A percentile compares a stretch with the other conserved stretches of the same genome.
Evolutionary conservation across 176 grass and related monocot genomes (phyloP).

Genomic region (Pharus latifolius): DNA sequence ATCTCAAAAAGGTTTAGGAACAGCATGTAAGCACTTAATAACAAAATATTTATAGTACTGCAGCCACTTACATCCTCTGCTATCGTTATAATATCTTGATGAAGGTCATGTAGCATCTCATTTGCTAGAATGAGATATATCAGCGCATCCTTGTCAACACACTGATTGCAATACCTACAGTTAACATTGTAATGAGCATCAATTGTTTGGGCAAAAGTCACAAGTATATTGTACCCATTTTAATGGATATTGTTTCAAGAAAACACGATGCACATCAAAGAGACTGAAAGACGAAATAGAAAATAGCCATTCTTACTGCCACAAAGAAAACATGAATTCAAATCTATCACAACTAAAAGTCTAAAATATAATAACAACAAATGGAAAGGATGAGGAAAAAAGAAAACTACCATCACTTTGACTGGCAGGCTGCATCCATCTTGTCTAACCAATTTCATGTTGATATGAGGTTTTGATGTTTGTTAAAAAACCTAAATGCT

Average conservation of each 20-base stretch:
- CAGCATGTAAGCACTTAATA: too few relatives aligned
- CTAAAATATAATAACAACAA: too few relatives aligned
- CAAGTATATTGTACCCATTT: background rate
- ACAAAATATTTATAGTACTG: background rate
- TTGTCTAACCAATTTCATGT: background rate
- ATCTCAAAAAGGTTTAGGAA: too few relatives aligned
- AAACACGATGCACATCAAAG: background rate
- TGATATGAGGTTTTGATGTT: background rate
- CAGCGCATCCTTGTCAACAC: slow-evolving; percentile 81
- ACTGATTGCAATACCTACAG: slow-evolving; percentile 85
- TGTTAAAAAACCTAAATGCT: background rate
- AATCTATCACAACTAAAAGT: background rate
- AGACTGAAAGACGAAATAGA: background rate
- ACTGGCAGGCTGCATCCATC: background rate
- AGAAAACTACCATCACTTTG: background rate
- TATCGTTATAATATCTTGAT: slow-evolving; percentile 95
- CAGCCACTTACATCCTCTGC: slow-evolving; percentile 75
- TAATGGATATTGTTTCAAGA: background rate
- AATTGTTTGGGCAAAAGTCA: background rate
- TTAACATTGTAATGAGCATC: slow-evolving; percentile 12
- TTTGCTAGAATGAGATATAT: slow-evolving; percentile 90
- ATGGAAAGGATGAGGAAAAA: too few relatives aligned
- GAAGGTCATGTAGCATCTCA: slow-evolving; percentile 93
- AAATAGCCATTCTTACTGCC: background rate
- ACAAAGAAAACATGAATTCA: background rate